phyloP scores from a whole-genome alignment of 2,329 filamentous ascomycete genomes.

The Emmonsiellopsis sp. region DNA sequence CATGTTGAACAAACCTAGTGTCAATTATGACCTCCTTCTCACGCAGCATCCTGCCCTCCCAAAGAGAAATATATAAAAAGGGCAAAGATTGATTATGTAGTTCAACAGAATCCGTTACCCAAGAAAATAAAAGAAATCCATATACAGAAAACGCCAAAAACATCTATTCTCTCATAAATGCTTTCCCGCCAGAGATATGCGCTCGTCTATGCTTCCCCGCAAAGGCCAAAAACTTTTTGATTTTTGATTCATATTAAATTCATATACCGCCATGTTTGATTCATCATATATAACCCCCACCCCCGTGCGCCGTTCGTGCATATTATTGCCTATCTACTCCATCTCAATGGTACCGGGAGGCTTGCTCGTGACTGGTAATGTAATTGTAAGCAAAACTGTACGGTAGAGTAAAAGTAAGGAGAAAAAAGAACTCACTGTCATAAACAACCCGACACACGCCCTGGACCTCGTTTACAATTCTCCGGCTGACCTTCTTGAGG shows the following conservation, averaged over 20 bases:
- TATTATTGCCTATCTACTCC: slow-evolving; percentile 41
- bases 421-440: slow-evolving; percentile 22
- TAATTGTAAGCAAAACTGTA: neutral
- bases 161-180: too few species aligned
- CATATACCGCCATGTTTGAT: neutral
- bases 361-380: slow-evolving; percentile 44
- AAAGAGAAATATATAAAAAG: too few species aligned
- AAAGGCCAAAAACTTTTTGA: too few species aligned
- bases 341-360: slow-evolving; percentile 65
- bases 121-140: too few species aligned
- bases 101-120: too few species aligned
- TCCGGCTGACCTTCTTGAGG: slow-evolving; percentile 53
- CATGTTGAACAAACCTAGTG: too few species aligned
- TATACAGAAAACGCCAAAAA: too few species aligned
- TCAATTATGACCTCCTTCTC: too few species aligned
- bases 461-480: slow-evolving; percentile 68
- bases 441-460: slow-evolving; percentile 59
- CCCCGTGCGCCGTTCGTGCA: neutral
- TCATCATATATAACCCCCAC: neutral
- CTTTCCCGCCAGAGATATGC: too few species aligned
- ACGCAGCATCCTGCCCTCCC: too few species aligned
- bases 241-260: neutral
- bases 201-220: too few species aligned
- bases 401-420: neutral
- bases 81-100: too few species aligned